These are phyloP conservation scores for California macrophylla DNA, from an alignment of 441 rosid genomes.

Conservation along the genomic window DNA sequence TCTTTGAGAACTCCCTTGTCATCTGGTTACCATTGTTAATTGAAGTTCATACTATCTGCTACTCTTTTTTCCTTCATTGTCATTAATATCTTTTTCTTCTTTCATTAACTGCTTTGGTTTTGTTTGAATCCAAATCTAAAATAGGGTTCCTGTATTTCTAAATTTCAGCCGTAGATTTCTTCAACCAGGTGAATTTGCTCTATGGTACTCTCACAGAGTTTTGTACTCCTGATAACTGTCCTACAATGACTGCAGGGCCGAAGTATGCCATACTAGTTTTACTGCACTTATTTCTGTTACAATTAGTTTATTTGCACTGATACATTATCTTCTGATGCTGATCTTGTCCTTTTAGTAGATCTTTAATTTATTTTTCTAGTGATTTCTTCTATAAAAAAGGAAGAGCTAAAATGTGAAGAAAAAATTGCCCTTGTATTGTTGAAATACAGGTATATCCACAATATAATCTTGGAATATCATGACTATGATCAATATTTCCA, in stretches of 20 bases:
- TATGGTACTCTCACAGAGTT: slow-evolving; percentile 95
- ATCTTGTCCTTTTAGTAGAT: not conserved
- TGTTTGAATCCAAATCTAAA: not conserved
- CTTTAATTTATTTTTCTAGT: not conserved
- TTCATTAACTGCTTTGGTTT: not conserved
- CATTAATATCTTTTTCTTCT: not conserved
- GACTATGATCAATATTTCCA: not conserved
- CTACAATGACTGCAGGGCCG: slow-evolving; percentile 99
- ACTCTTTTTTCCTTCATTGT: not conserved
- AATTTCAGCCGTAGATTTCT: slow-evolving; percentile 89
- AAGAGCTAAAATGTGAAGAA: not conserved
- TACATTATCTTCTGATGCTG: not conserved
- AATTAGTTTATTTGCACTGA: not conserved
- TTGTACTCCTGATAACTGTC: slow-evolving; percentile 91
- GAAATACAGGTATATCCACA: not conserved
- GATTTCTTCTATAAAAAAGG: not conserved
- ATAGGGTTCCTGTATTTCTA: not conserved
- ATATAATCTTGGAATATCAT: not conserved
- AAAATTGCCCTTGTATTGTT: not conserved
- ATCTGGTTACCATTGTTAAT: not conserved
- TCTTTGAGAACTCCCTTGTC: not conserved
- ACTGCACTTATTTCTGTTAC: not conserved
- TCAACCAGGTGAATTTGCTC: slow-evolving; percentile 97
- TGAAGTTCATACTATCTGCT: not conserved
- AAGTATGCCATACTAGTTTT: slow-evolving; percentile 46